Evolutionary conservation across 352 stramenopile species (phyloP).

Genomic region (Pythium scleroteichum): DNA sequence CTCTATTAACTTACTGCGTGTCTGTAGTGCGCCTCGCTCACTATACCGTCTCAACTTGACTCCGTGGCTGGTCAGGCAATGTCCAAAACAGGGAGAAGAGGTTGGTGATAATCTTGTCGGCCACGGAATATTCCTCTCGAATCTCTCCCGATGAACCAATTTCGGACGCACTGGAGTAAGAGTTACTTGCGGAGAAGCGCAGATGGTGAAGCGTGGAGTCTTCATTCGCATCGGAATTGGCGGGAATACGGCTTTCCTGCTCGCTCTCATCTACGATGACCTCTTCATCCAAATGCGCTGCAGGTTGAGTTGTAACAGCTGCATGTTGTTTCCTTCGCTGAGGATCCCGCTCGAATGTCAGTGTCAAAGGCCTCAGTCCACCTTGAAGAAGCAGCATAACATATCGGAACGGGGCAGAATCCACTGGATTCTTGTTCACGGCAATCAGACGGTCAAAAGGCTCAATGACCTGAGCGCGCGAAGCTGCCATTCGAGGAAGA

Average conservation of each 20-base stretch:
- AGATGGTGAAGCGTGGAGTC: slow-evolving; percentile 4
- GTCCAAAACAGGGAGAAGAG: slow-evolving; percentile 86
- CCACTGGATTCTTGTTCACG: slow-evolving; percentile 74
- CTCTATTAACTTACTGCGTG: slow-evolving; percentile 1
- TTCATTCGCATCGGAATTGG: slow-evolving; percentile 6
- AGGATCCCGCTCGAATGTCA: slow-evolving; percentile 67
- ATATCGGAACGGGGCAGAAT: slow-evolving; percentile 71
- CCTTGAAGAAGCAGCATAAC: slow-evolving; percentile 83
- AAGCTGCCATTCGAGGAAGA: slow-evolving; percentile 59
- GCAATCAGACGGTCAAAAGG: slow-evolving; percentile 71
- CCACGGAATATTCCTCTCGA: slow-evolving; percentile 52
- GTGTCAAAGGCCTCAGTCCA: slow-evolving; percentile 67
- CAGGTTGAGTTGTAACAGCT: not conserved
- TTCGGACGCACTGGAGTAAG: slow-evolving; percentile 11
- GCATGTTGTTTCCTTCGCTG: not conserved
- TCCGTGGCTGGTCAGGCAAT: slow-evolving; percentile 23
- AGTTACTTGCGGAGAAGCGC: slow-evolving; percentile 1
- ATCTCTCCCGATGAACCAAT: slow-evolving; percentile 9
- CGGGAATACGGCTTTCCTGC: slow-evolving; percentile 23
- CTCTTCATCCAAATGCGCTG: slow-evolving; percentile 55
- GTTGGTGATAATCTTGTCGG: slow-evolving; percentile 84
- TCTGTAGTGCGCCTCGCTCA: not conserved
- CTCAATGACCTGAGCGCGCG: slow-evolving; percentile 44
- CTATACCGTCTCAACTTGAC: slow-evolving; percentile 32
- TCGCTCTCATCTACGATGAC: slow-evolving; percentile 45